Evolutionary conservation across 768 basidiomycete genomes (phyloP).

Genomic region (Boletellus emodensis): DNA sequence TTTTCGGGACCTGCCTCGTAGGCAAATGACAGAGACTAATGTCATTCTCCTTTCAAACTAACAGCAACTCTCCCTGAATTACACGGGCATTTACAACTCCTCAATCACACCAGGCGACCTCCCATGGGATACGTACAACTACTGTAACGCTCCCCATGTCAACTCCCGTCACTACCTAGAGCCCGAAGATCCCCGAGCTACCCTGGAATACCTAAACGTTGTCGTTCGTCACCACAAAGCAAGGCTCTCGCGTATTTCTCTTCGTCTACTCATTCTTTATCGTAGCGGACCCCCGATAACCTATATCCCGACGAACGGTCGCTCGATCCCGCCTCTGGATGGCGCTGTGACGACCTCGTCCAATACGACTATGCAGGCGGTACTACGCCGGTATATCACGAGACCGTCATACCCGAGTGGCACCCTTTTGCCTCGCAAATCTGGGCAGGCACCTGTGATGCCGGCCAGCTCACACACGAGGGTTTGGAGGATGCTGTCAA

Average conservation of each 20-base stretch:
- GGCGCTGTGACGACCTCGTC: slow-evolving; percentile 39
- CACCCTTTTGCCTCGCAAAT: slow-evolving; percentile 43
- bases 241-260: neutral
- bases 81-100: slow-evolving; percentile 41
- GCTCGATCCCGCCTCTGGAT: slow-evolving; percentile 36
- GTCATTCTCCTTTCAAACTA: neutral
- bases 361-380: slow-evolving; percentile 39
- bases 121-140: slow-evolving; percentile 52
- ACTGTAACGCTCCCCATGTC: slow-evolving; percentile 49
- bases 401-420: slow-evolving; percentile 35
- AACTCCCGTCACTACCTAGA: slow-evolving; percentile 35
- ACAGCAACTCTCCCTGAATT: slow-evolving; percentile 5
- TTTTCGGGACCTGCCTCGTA: neutral
- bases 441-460: slow-evolving; percentile 48
- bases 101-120: slow-evolving; percentile 38
- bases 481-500: slow-evolving; percentile 40
- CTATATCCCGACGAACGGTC: slow-evolving; percentile 41
- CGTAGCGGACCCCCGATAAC: slow-evolving; percentile 48
- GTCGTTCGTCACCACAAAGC: slow-evolving; percentile 50
- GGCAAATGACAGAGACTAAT: neutral
- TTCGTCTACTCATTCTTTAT: neutral
- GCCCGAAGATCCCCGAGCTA: slow-evolving; percentile 28
- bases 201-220: slow-evolving; percentile 40
- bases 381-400: slow-evolving; percentile 37
- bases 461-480: slow-evolving; percentile 44